phyloP scores from a whole-genome alignment of 2,329 filamentous ascomycete genomes.

The Berkeleyomyces basicola region DNA sequence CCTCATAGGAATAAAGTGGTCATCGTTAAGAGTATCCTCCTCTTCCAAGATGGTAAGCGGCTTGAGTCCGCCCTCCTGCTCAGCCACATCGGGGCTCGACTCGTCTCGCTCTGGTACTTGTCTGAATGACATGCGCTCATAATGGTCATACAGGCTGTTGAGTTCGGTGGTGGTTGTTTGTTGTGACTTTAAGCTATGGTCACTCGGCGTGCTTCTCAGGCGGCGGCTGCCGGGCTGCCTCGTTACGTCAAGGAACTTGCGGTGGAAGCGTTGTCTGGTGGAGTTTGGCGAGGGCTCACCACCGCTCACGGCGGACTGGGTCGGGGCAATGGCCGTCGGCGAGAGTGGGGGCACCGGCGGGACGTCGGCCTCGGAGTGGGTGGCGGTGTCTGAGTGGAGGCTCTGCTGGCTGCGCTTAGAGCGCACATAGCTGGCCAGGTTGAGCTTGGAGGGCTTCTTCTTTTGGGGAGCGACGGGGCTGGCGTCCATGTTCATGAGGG shows the following conservation, averaged over 20 bases:
- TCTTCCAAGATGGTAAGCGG: slow-evolving; percentile 5
- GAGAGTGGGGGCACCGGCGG: slow-evolving; percentile 25
- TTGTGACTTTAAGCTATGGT: slow-evolving; percentile 7
- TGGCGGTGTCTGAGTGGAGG: slow-evolving; percentile 19
- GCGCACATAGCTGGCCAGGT: slow-evolving; percentile 24
- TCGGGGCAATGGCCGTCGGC: slow-evolving; percentile 25
- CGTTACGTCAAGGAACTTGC: slow-evolving; percentile 7
- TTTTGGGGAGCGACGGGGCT: slow-evolving; percentile 14
- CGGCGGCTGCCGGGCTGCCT: slow-evolving; percentile 4
- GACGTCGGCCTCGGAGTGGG: slow-evolving; percentile 20
- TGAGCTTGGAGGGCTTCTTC: slow-evolving; percentile 32
- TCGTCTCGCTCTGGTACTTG: slow-evolving; percentile 22
- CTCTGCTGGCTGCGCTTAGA: slow-evolving; percentile 19
- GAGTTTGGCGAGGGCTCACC: slow-evolving; percentile 4
- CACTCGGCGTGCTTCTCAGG: slow-evolving; percentile 5
- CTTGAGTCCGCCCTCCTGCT: slow-evolving; percentile 5
- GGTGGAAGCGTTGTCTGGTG: slow-evolving; percentile 10
- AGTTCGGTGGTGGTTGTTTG: slow-evolving; percentile 23
- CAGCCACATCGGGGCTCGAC: slow-evolving; percentile 12
- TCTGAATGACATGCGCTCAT: slow-evolving; percentile 38
- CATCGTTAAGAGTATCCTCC: slow-evolving; percentile 3
- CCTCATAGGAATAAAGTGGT: slow-evolving; percentile 3
- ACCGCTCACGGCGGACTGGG: slow-evolving; percentile 15
- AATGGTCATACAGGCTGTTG: slow-evolving; percentile 38
- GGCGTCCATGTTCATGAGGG: slow-evolving; percentile 31